These are phyloP conservation scores for Penicillium polonicum DNA, from an alignment of 2,329 filamentous ascomycete genomes.

Conservation along the genomic window DNA sequence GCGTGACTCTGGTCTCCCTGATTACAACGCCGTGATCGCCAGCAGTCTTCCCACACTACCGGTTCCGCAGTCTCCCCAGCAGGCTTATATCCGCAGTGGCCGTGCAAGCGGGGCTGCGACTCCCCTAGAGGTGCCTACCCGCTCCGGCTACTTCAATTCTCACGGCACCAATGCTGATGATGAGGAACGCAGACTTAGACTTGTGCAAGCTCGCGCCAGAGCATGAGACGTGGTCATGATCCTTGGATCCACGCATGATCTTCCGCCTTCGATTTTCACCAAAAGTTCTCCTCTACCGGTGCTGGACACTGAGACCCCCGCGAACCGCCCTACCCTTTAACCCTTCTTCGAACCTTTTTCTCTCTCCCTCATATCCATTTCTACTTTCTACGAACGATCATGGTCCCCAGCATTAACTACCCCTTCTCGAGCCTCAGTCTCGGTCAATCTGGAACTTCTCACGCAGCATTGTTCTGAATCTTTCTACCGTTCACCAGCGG, in stretches of 20 bases:
- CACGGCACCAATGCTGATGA: constrained; percentile 36
- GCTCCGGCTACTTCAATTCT: constrained; percentile 26
- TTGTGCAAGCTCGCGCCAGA: constrained; percentile 42
- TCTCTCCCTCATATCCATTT: background rate
- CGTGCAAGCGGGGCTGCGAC: constrained; percentile 34
- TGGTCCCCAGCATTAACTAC: background rate
- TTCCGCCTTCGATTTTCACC: background rate
- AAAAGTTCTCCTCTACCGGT: constrained; percentile 11
- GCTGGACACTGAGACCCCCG: constrained; percentile 20
- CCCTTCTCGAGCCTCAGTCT: background rate
- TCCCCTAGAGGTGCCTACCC: constrained; percentile 30
- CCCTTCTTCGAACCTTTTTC: background rate
- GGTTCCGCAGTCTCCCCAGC: constrained; percentile 39
- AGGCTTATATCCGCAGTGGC: constrained; percentile 40
- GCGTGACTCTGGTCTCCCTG: constrained; percentile 57
- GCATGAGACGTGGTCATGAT: constrained; percentile 18
- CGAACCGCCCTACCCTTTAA: background rate
- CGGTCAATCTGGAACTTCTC: background rate
- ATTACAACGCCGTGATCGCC: constrained; percentile 61
- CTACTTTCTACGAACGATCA: background rate
- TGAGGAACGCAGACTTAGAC: constrained; percentile 40
- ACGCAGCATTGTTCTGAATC: background rate
- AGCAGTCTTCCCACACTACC: constrained; percentile 28
- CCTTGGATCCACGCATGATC: background rate
- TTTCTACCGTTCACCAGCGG: background rate